Evolutionary conservation across 2,329 filamentous ascomycete genomes (phyloP).

Genomic region (Fusarium odoratissimum): DNA sequence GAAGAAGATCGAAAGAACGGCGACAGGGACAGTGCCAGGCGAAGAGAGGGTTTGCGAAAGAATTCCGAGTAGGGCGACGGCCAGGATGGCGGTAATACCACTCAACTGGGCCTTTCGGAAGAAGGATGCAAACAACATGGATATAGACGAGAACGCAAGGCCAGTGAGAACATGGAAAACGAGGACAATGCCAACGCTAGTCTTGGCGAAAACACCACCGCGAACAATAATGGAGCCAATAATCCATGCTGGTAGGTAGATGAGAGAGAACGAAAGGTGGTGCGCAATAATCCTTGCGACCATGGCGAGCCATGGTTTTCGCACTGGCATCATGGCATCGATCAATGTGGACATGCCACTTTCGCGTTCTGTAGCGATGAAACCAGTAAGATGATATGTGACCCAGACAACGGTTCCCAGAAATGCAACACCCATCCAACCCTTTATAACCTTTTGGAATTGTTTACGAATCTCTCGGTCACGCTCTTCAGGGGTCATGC

Average conservation of each 20-base stretch:
- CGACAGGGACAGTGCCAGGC: slow-evolving; percentile 72
- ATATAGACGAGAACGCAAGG: slow-evolving; percentile 80
- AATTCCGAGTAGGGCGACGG: slow-evolving; percentile 80
- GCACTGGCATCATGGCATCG: slow-evolving; percentile 90
- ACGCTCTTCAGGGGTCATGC: slow-evolving; percentile 74
- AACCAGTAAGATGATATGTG: slow-evolving; percentile 86
- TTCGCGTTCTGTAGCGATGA: slow-evolving; percentile 88
- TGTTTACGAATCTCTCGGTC: slow-evolving; percentile 71
- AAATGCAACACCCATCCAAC: slow-evolving; percentile 82
- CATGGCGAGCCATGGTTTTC: slow-evolving; percentile 79
- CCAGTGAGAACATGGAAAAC: slow-evolving; percentile 82
- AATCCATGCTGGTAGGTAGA: slow-evolving; percentile 88
- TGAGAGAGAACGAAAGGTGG: slow-evolving; percentile 81
- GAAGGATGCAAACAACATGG: slow-evolving; percentile 82
- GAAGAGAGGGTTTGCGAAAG: slow-evolving; percentile 79
- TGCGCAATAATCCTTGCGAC: slow-evolving; percentile 81
- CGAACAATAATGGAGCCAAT: slow-evolving; percentile 75
- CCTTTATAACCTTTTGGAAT: slow-evolving; percentile 79
- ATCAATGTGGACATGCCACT: slow-evolving; percentile 88
- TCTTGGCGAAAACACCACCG: slow-evolving; percentile 72
- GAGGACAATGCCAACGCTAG: slow-evolving; percentile 73
- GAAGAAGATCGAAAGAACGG: slow-evolving; percentile 80
- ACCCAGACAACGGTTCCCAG: slow-evolving; percentile 84
- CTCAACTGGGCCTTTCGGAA: slow-evolving; percentile 91
- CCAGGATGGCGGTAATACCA: slow-evolving; percentile 81